These are phyloP conservation scores for Zopfia rhizophila DNA, from an alignment of 2,329 filamentous ascomycete species.

Conservation along the genomic window DNA sequence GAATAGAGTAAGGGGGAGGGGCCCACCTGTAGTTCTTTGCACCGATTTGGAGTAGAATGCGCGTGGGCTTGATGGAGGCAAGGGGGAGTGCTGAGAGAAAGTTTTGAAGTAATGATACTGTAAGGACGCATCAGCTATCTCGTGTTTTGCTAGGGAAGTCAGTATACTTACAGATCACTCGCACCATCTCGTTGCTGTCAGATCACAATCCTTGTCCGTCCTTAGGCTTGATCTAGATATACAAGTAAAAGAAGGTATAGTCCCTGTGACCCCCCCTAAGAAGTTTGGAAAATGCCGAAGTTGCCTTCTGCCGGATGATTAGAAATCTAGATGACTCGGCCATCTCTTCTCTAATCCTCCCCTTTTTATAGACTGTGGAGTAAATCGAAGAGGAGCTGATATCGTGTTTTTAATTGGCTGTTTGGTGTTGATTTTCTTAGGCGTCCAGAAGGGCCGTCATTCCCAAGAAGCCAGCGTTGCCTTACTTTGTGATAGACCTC, in stretches of 20 bases:
- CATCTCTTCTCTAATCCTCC: too few relatives aligned
- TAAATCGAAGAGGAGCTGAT: too few relatives aligned
- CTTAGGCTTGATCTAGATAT: slow-evolving; percentile 63
- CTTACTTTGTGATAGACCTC: too few relatives aligned
- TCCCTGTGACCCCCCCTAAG: too few relatives aligned
- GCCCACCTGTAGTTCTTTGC: slow-evolving; percentile 62
- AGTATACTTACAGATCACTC: slow-evolving; percentile 54
- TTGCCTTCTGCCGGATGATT: too few relatives aligned
- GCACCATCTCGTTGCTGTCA: slow-evolving; percentile 61
- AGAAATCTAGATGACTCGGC: too few relatives aligned
- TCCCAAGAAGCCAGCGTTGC: too few relatives aligned
- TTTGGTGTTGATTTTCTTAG: too few relatives aligned
- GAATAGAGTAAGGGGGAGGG: not conserved
- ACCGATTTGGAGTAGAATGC: slow-evolving; percentile 63
- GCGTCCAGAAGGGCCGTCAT: too few relatives aligned
- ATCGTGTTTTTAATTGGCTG: too few relatives aligned
- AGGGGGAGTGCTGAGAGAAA: slow-evolving; percentile 59
- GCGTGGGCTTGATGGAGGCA: slow-evolving; percentile 55
- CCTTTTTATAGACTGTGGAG: too few relatives aligned
- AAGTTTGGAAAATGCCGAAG: too few relatives aligned
- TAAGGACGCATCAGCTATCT: not conserved
- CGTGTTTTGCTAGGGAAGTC: slow-evolving; percentile 4
- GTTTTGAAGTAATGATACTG: slow-evolving; percentile 56
- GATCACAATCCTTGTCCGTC: slow-evolving; percentile 59
- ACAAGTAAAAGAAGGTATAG: slow-evolving; percentile 66